Evolutionary conservation across 2,329 filamentous ascomycete genomes (phyloP).

Genomic region (Massarina eburnea): DNA sequence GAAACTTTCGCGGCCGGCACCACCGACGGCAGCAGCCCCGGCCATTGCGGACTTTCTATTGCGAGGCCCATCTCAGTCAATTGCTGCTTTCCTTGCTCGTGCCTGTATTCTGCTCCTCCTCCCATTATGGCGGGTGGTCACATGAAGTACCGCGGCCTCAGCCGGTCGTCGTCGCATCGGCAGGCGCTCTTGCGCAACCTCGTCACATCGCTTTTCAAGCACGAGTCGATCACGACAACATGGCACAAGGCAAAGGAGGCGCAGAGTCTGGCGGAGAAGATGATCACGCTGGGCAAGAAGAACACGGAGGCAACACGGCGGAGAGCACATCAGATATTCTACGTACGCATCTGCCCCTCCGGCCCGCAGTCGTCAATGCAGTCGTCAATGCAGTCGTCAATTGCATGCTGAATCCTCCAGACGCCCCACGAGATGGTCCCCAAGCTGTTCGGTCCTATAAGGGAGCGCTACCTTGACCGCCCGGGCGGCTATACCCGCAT

Average conservation of each 20-base stretch:
- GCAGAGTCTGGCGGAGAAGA: slow-evolving; percentile 87
- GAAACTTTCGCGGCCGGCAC: slow-evolving; percentile 22
- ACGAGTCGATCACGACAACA: slow-evolving; percentile 93
- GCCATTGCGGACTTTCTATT: slow-evolving; percentile 4
- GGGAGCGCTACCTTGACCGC: slow-evolving; percentile 73
- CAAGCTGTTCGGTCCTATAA: slow-evolving; percentile 84
- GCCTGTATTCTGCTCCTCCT: slow-evolving; percentile 11
- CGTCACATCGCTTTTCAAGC: slow-evolving; percentile 88
- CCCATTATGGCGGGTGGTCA: slow-evolving; percentile 76
- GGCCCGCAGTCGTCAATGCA: slow-evolving; percentile 13
- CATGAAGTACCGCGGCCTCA: slow-evolving; percentile 86
- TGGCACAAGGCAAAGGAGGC: slow-evolving; percentile 97
- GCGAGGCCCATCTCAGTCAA: slow-evolving; percentile 6
- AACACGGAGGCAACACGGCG: slow-evolving; percentile 80
- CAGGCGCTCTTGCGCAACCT: slow-evolving; percentile 93
- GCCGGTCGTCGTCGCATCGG: slow-evolving; percentile 82
- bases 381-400: too few species aligned
- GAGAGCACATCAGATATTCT: slow-evolving; percentile 80
- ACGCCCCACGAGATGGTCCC: slow-evolving; percentile 70
- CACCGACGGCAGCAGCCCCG: slow-evolving; percentile 5
- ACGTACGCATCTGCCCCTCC: slow-evolving; percentile 63
- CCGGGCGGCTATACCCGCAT: slow-evolving; percentile 95
- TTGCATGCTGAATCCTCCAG: slow-evolving; percentile 46
- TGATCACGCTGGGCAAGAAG: slow-evolving; percentile 91
- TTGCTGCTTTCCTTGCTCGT: slow-evolving; percentile 3